Evolutionary conservation across 164 flowering plant species (phyloP), one percentile per base, ranked within the genome.

Genomic region (Tetrastigma voinierianum): DNA sequence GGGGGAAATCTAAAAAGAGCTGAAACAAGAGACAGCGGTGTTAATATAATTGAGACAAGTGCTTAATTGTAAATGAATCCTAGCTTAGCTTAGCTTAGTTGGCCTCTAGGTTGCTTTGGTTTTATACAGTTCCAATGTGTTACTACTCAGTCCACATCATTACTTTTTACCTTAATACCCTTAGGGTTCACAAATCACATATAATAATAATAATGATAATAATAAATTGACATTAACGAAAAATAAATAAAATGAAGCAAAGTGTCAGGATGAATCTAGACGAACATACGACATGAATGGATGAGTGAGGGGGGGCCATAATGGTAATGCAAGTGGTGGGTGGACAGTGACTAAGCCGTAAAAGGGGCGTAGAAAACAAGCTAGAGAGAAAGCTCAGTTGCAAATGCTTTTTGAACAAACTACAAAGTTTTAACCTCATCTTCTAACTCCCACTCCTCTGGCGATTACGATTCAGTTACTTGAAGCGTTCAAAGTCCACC

Each of bases 1-100:
- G n/a, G n/a, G n/a, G n/a, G 46, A 21, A 46, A 59, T 43, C 62
- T 23, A 43, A 45, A 66, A 55, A 56, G 56, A 32, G 69, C 40
- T 73, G 32, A 47, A 58, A 14, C 64, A 44, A 68, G 72, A 64
- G 68, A 69, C 68, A 65, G 52, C 14, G 64, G 17, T 11, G 47
- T 51, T 45, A 18, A 20, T 15, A n/a, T 10, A 17, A 66, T 17
- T 44, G 15, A 43, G 59, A 14, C 5, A 20, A 59, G 40, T 60
- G 68, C 9, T 44, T 51, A 56, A 55, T 57, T n/a, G n/a, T 67
- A 51, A 62, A 49, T 14, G 57, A n/a, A n/a, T n/a, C n/a, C n/a
- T n/a, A n/a, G n/a, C n/a, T 68, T 21, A 52, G 7, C 59, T 23
- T 46, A 1, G 19, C 23, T 10, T 16, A 16, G n/a, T 20, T 17